Percentiles rank a stretch among this genome's conserved stretches.
These are phyloP conservation scores for Erythrobasidium hasegawianum DNA, from an alignment of 1,284 basidiomycete species.

Conservation along the genomic window DNA sequence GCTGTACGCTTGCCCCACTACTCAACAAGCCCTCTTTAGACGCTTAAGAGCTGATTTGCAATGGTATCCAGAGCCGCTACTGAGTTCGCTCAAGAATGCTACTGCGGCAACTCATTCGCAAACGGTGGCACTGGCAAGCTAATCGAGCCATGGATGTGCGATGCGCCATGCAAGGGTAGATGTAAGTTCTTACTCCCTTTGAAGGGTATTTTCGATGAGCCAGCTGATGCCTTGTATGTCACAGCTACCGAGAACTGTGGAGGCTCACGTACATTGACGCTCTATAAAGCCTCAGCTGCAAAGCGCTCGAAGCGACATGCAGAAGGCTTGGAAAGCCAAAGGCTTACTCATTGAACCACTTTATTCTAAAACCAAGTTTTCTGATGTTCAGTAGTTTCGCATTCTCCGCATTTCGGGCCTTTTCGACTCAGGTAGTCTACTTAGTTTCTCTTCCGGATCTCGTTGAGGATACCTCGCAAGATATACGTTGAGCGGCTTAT, in stretches of 20 bases:
- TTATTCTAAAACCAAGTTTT: too few relatives aligned
- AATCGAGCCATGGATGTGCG: neutral
- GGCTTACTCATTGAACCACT: too few relatives aligned
- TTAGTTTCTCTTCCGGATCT: too few relatives aligned
- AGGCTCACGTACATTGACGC: slow-evolving; percentile 10
- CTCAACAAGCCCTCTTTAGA: too few relatives aligned
- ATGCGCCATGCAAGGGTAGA: neutral
- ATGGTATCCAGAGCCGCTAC: slow-evolving; percentile 12
- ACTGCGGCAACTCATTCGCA: slow-evolving; percentile 10
- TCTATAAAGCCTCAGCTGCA: slow-evolving; percentile 13
- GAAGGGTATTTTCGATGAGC: too few relatives aligned
- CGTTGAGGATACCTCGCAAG: too few relatives aligned
- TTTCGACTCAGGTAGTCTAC: too few relatives aligned
- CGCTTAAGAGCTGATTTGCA: neutral
- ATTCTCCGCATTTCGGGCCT: too few relatives aligned
- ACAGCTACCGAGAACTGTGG: slow-evolving; percentile 31
- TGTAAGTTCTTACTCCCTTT: neutral
- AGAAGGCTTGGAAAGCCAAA: neutral
- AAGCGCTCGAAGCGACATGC: slow-evolving; percentile 1
- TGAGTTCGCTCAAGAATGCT: slow-evolving; percentile 31
- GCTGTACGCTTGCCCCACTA: too few relatives aligned
- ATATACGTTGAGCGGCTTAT: too few relatives aligned
- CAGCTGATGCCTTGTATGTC: neutral
- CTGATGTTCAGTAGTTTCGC: too few relatives aligned
- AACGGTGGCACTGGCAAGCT: slow-evolving; percentile 16